Conservation (phyloP, 2,329 filamentous ascomycete genomes). For the Talaromyces sp. region DNA sequence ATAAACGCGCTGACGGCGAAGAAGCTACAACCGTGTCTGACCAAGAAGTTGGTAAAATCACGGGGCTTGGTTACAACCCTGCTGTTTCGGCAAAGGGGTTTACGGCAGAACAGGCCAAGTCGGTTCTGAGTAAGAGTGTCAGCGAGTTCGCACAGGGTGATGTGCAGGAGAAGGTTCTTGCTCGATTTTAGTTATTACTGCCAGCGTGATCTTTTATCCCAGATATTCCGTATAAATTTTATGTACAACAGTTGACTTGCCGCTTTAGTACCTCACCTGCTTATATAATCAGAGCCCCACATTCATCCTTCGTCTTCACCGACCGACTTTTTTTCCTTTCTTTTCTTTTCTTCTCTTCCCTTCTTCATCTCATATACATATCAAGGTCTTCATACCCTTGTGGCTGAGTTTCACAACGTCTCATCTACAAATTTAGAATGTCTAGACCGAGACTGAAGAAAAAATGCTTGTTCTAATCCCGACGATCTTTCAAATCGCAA, state of each 20-base stretch:
- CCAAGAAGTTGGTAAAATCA: slow-evolving; percentile 60
- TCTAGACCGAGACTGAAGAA: slow-evolving; percentile 38
- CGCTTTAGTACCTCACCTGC: neutral
- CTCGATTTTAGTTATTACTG: slow-evolving; percentile 49
- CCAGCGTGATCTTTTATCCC: neutral
- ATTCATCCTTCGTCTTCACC: neutral
- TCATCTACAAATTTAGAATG: slow-evolving; percentile 39
- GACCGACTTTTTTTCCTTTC: neutral
- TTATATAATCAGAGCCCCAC: neutral
- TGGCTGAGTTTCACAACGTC: slow-evolving; percentile 30
- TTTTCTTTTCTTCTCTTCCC: slow-evolving; percentile 19
- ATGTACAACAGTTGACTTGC: neutral
- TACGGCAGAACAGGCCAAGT: slow-evolving; percentile 67
- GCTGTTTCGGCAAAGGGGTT: slow-evolving; percentile 86
- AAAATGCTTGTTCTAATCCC: slow-evolving; percentile 42
- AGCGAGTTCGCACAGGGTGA: slow-evolving; percentile 77
- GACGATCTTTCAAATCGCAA: slow-evolving; percentile 22
- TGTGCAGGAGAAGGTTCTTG: slow-evolving; percentile 65
- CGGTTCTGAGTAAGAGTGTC: slow-evolving; percentile 61
- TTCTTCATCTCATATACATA: slow-evolving; percentile 24
- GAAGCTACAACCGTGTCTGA: slow-evolving; percentile 56
- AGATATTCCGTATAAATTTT: neutral
- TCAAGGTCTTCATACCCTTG: slow-evolving; percentile 45
- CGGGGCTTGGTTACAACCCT: slow-evolving; percentile 80
- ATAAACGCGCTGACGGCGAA: slow-evolving; percentile 74